Base-by-base conservation (phyloP, 805 yeast species). In the Saturnispora silvae region DNA sequence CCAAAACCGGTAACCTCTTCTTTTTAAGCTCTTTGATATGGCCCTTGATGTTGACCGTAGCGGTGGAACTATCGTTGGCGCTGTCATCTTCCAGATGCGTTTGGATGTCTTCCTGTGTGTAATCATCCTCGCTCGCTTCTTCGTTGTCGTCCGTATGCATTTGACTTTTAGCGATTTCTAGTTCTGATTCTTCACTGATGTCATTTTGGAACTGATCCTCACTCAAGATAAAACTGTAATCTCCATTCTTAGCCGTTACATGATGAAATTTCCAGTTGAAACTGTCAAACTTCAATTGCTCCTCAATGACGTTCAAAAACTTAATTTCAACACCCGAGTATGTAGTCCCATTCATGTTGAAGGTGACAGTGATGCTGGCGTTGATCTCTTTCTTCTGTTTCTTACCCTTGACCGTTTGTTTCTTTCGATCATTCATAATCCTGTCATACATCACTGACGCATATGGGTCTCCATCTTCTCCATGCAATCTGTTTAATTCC, bases 181-280 rank as follows among this genome's bases (percentile, higher is more conserved):
- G n/a, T 14, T 38, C 32, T 5, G 19, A 23, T 20, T 36, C 35
- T 4, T 34, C 28, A 5, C 29, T 37, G 10, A 52, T 26, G 3
- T 45, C 49, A 20, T 41, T 41, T 2, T 20, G 24, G 19, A 55
- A 47, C 23, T 49, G 52, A 10, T 52, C 51, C 11, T 46, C 51
- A 20, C 49, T 40, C 10, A 57, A 23, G n/a, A 45, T 39, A 39
- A 57, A 57, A 3, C 49, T 40, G 36, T 57, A 57, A 34, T 56
- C 60, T 23, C 48, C 52, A 17, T 44, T 37, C 6, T 40, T 28
- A 20, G 63, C 70, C 26, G 55, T 44, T 4, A 70, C 68, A 40
- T 67, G 57, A 49, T 81, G 79, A 37, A 80, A 64, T 1, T 81
- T 79, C 94, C 94, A 81, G 0, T 92, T 87, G 50, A 81, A 81